Conservation (phyloP, 805 yeast species). For the Saccharomycopsis fibuligera region DNA sequence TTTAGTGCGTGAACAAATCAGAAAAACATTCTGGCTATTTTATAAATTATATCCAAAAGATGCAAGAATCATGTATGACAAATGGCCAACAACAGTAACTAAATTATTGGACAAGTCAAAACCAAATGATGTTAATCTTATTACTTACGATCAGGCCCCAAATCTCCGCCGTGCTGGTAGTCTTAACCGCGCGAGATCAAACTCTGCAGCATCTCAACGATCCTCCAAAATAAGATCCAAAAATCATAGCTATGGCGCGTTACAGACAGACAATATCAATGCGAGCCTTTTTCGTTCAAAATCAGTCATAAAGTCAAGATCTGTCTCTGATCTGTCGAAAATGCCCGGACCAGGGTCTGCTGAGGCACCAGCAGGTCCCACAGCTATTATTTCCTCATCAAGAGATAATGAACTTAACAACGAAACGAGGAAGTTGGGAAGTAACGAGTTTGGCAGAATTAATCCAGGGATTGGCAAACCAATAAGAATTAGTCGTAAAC, state of each 20-base stretch:
- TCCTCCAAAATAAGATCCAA: neutral
- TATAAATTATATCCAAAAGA: constrained; percentile 46
- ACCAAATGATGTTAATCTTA: constrained; percentile 30
- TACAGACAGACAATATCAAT: neutral
- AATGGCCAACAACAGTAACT: constrained; percentile 28
- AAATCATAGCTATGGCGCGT: constrained; percentile 1
- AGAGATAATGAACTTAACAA: too few relatives aligned
- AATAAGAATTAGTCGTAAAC: too few relatives aligned
- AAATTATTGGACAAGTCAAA: constrained; percentile 58
- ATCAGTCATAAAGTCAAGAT: constrained; percentile 1
- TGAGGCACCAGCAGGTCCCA: too few relatives aligned
- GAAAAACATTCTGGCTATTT: constrained; percentile 69
- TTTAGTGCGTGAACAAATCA: constrained; percentile 66
- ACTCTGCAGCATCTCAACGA: neutral
- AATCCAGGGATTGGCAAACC: too few relatives aligned
- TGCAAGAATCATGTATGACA: constrained; percentile 36
- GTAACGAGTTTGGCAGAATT: too few relatives aligned
- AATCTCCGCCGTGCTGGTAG: neutral
- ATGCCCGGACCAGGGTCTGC: too few relatives aligned
- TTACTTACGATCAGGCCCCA: neutral
- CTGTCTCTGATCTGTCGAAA: constrained; percentile 6
- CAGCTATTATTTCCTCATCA: too few relatives aligned
- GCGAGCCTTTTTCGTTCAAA: neutral
- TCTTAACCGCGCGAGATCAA: neutral
- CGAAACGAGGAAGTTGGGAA: too few relatives aligned